Conservation (phyloP, 345 rosid species). For the Salix purpurea region DNA sequence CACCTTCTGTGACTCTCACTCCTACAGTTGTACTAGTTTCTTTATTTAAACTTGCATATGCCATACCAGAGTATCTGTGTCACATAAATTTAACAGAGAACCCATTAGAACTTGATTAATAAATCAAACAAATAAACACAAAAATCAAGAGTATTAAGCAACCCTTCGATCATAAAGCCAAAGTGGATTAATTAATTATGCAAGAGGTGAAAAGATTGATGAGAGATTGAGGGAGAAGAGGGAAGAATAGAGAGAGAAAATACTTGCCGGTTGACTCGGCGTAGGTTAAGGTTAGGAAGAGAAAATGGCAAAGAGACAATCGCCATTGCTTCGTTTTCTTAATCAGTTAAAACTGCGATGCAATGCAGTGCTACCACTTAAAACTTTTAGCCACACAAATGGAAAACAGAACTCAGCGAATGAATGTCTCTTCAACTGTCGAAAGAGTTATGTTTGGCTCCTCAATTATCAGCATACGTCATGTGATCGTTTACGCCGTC, state of each 20-base stretch:
- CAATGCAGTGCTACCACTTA: no score
- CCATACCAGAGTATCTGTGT: conserved; percentile 48
- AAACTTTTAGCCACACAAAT: no score
- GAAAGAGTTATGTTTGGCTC: background rate
- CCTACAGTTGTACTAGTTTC: conserved; percentile 31
- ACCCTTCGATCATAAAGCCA: no score
- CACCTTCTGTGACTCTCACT: conserved; percentile 68
- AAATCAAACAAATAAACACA: no score
- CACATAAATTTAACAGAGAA: background rate
- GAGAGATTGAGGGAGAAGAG: background rate
- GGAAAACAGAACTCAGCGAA: no score
- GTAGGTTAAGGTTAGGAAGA: conserved; percentile 33
- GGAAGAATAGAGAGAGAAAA: background rate
- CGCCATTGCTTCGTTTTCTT: conserved; percentile 41
- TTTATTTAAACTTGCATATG: conserved; percentile 39
- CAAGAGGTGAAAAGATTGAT: background rate
- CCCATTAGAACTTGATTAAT: background rate
- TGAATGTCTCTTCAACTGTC: background rate
- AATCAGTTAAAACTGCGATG: background rate
- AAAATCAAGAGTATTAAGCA: no score
- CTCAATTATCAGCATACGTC: background rate
- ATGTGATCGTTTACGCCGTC: background rate
- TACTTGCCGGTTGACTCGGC: conserved; percentile 53
- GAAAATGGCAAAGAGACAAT: conserved; percentile 46
- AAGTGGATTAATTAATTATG: background rate